Percentiles rank a stretch among this genome's conserved stretches.
These are phyloP conservation scores for Metschnikowia gelsemii DNA, from an alignment of 805 yeast species.

Conservation along the genomic window DNA sequence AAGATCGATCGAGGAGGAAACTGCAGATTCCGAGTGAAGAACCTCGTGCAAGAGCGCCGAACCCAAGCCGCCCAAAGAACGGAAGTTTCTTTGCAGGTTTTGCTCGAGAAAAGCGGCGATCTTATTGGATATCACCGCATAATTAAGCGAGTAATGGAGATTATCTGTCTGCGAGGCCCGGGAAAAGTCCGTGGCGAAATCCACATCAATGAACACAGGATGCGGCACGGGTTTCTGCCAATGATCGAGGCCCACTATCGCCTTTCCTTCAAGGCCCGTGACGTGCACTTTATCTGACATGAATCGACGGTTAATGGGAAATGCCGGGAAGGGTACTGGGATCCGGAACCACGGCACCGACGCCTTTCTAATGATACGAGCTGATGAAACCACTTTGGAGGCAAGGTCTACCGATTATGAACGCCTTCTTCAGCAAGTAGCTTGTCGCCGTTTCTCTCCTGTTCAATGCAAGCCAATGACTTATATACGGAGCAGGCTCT, in stretches of 20 bases:
- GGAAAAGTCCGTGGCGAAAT: slow-evolving; percentile 63
- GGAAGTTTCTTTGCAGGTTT: slow-evolving; percentile 40
- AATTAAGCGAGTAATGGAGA: slow-evolving; percentile 77
- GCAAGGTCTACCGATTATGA: no score
- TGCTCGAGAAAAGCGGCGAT: slow-evolving; percentile 52
- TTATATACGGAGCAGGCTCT: no score
- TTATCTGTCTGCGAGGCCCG: slow-evolving; percentile 82
- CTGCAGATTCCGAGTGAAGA: slow-evolving; percentile 42
- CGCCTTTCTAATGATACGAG: slow-evolving; percentile 13
- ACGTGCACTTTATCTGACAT: slow-evolving; percentile 45
- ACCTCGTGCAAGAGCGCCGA: slow-evolving; percentile 42
- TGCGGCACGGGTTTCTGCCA: slow-evolving; percentile 71
- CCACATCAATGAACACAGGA: slow-evolving; percentile 59
- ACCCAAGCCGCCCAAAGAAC: slow-evolving; percentile 48
- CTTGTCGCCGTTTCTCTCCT: no score
- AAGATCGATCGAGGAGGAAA: slow-evolving; percentile 45
- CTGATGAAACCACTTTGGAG: slow-evolving; percentile 16
- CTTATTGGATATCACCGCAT: slow-evolving; percentile 76
- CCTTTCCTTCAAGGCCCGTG: slow-evolving; percentile 56
- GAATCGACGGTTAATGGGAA: no score
- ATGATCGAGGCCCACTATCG: slow-evolving; percentile 69
- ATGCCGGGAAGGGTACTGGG: slow-evolving; percentile 1
- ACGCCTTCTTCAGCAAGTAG: no score
- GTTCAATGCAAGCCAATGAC: no score
- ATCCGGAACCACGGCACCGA: slow-evolving; percentile 9